Conservation (phyloP, 2,329 filamentous ascomycete species). For the Verticillium nubilum region DNA sequence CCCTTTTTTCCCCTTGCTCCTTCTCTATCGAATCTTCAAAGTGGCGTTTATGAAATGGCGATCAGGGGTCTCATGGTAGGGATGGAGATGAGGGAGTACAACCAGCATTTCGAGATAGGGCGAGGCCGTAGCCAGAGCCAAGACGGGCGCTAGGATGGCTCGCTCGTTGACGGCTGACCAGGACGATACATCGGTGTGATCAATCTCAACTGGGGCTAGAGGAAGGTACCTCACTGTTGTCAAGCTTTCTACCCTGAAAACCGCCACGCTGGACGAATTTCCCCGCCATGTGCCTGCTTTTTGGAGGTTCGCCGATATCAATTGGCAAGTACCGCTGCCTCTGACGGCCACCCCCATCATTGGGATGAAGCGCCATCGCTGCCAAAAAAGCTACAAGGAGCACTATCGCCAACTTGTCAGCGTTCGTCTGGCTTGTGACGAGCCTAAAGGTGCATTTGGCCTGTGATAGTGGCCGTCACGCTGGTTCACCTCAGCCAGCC, state of each 20-base stretch:
- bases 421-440: neutral
- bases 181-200: neutral
- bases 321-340: neutral
- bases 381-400: neutral
- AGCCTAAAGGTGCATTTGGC: neutral
- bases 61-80: neutral
- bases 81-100: neutral
- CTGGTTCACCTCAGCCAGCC: neutral
- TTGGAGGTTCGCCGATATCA: neutral
- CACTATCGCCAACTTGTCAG: neutral
- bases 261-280: neutral
- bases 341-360: no score
- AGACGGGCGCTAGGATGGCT: neutral
- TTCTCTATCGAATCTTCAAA: no score
- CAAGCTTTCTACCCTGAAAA: neutral
- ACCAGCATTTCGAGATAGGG: neutral
- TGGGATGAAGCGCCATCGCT: no score
- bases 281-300: neutral
- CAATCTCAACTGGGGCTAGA: neutral
- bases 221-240: neutral
- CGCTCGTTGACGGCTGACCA: neutral
- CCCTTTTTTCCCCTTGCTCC: neutral
- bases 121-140: no score
- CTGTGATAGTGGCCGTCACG: neutral
- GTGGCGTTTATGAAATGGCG: neutral